Evolutionary conservation across 2,329 filamentous ascomycete genomes (phyloP).

Genomic region (Aspergillus flavus): DNA sequence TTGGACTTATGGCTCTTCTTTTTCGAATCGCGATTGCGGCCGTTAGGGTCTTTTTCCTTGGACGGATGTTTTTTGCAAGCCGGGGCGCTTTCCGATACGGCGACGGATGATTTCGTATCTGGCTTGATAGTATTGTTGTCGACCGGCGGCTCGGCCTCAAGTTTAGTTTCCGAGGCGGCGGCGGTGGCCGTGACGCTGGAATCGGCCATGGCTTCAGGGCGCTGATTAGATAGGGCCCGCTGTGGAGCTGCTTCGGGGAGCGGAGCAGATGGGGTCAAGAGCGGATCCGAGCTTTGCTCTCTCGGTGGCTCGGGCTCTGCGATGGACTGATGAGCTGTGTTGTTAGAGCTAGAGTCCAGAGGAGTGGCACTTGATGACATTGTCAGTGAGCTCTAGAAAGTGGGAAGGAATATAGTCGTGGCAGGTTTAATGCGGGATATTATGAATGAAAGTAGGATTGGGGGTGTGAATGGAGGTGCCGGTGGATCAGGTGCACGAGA

Average conservation of each 20-base stretch:
- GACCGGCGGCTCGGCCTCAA: slow-evolving; percentile 30
- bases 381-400: neutral
- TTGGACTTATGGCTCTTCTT: slow-evolving; percentile 29
- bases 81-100: slow-evolving; percentile 27
- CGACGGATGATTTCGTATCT: slow-evolving; percentile 23
- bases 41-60: slow-evolving; percentile 24
- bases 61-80: slow-evolving; percentile 37
- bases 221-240: slow-evolving; percentile 15
- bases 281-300: slow-evolving; percentile 24
- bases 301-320: slow-evolving; percentile 21
- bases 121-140: slow-evolving; percentile 32
- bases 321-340: slow-evolving; percentile 8
- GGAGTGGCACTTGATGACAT: slow-evolving; percentile 17
- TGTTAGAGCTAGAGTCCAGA: neutral
- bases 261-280: slow-evolving; percentile 12
- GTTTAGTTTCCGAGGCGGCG: slow-evolving; percentile 30
- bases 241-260: slow-evolving; percentile 28
- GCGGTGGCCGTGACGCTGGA: slow-evolving; percentile 23
- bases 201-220: slow-evolving; percentile 31
- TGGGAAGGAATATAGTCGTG: neutral
- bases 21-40: slow-evolving; percentile 21
- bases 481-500: neutral
- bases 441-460: neutral
- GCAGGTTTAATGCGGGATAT: neutral
- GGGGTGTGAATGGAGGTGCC: neutral